Evolutionary conservation across 495 filamentous ascomycete genomes (phyloP).

Genomic region (Aspergillus sclerotiicarbonarius): DNA sequence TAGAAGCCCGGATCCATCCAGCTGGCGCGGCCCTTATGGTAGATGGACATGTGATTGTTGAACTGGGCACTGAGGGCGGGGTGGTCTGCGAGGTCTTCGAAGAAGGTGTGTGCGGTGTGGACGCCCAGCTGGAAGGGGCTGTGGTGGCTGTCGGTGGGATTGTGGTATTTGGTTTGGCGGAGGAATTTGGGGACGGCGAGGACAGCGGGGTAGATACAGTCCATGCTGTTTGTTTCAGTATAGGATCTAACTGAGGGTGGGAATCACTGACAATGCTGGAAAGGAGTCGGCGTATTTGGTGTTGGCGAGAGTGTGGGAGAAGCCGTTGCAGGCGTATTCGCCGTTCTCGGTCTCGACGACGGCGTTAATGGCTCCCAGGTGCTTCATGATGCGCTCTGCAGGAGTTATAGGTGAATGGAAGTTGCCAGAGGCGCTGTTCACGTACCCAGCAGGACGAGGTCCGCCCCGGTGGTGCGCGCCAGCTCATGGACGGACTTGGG

Average conservation of each 20-base stretch:
- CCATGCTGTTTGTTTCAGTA: neutral
- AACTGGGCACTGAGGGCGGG: conserved; percentile 6
- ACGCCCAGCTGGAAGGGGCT: conserved; percentile 6
- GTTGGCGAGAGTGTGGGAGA: conserved; percentile 35
- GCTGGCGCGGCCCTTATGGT: conserved; percentile 16
- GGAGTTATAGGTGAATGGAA: too few species aligned
- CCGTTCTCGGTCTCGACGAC: conserved; percentile 36
- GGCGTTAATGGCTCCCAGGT: conserved; percentile 44
- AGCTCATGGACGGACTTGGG: conserved; percentile 4
- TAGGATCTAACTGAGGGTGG: neutral
- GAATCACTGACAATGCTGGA: conserved; percentile 13
- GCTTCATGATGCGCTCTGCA: conserved; percentile 34
- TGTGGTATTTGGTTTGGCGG: conserved; percentile 6
- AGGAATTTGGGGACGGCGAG: conserved; percentile 7
- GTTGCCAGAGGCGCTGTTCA: too few species aligned
- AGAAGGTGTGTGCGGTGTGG: conserved; percentile 5
- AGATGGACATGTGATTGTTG: conserved; percentile 26
- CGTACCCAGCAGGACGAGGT: neutral
- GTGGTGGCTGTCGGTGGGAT: neutral
- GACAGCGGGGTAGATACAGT: neutral
- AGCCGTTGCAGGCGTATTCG: conserved; percentile 37
- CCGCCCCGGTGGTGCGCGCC: neutral
- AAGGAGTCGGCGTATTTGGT: conserved; percentile 15
- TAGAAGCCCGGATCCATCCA: conserved; percentile 28
- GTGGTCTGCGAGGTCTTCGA: conserved; percentile 3